phyloP scores from a whole-genome alignment of 441 rosid species.

The Croton laevigatus region DNA sequence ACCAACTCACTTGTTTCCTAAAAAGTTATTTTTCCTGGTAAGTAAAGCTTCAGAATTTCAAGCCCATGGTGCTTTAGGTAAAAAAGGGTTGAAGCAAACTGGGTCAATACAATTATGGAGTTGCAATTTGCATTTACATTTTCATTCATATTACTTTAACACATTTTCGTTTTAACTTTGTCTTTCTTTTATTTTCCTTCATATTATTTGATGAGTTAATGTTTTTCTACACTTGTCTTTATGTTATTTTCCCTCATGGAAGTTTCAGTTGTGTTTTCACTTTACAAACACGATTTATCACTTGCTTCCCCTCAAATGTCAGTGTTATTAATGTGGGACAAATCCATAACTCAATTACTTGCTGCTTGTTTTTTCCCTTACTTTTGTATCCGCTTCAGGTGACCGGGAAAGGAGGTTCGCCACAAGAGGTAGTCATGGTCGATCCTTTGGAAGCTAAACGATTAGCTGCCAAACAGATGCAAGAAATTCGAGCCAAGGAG shows the following conservation, averaged over 20 bases:
- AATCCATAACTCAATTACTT: neutral
- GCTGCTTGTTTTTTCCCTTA: neutral
- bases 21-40: neutral
- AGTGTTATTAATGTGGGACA: neutral
- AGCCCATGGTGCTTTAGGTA: neutral
- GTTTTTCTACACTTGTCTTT: neutral
- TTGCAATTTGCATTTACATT: neutral
- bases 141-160: neutral
- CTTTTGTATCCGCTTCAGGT: slow-evolving; percentile 33
- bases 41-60: neutral
- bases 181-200: neutral
- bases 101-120: neutral
- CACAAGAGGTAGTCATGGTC: slow-evolving; percentile 62
- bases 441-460: slow-evolving; percentile 86
- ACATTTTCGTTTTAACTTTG: too few relatives aligned
- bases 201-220: neutral
- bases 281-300: neutral
- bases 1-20: neutral
- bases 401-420: slow-evolving; percentile 30
- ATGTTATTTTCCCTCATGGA: neutral
- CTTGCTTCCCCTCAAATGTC: neutral
- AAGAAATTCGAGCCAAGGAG: slow-evolving; percentile 55
- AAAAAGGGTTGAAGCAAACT: neutral
- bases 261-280: neutral
- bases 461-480: slow-evolving; percentile 72